Conservation (phyloP, 2,329 filamentous ascomycete species). For the Aspergillus eucalypticola region DNA sequence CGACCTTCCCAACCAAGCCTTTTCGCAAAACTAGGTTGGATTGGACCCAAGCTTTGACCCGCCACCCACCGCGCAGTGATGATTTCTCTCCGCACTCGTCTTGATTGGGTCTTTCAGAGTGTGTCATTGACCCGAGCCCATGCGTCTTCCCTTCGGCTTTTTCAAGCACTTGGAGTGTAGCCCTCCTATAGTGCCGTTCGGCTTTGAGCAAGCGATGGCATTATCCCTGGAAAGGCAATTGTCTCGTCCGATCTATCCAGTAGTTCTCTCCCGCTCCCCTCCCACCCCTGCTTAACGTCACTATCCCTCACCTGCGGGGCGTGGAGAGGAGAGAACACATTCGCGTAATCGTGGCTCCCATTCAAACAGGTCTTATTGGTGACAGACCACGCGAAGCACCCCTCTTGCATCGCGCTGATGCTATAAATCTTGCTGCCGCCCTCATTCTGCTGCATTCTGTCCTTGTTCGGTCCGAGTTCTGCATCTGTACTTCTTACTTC, state of each 20-base stretch:
- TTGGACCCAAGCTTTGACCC: constrained; percentile 11
- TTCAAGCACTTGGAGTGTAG: background rate
- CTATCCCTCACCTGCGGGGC: background rate
- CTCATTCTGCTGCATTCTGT: background rate
- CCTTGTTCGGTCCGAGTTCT: background rate
- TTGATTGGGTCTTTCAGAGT: constrained; percentile 2
- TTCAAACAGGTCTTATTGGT: background rate
- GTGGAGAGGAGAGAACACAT: background rate
- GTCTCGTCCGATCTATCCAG: background rate
- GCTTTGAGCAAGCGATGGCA: background rate
- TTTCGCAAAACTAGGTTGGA: constrained; percentile 5
- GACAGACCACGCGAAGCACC: background rate
- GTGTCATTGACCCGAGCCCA: constrained; percentile 1
- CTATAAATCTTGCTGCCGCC: background rate
- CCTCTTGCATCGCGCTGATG: background rate
- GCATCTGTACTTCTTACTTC: background rate
- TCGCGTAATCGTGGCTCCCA: background rate
- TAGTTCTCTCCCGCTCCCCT: background rate
- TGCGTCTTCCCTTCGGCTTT: background rate
- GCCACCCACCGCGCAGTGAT: constrained; percentile 4
- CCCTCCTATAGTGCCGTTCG: background rate
- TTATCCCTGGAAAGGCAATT: background rate
- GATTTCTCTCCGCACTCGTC: constrained; percentile 3
- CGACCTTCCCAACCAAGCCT: constrained; percentile 5
- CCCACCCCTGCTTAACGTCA: background rate